A percentile compares a stretch with the other conserved stretches of the same genome.
Conservation (phyloP, 129 eudicot species). For the Cynara cardunculus region DNA sequence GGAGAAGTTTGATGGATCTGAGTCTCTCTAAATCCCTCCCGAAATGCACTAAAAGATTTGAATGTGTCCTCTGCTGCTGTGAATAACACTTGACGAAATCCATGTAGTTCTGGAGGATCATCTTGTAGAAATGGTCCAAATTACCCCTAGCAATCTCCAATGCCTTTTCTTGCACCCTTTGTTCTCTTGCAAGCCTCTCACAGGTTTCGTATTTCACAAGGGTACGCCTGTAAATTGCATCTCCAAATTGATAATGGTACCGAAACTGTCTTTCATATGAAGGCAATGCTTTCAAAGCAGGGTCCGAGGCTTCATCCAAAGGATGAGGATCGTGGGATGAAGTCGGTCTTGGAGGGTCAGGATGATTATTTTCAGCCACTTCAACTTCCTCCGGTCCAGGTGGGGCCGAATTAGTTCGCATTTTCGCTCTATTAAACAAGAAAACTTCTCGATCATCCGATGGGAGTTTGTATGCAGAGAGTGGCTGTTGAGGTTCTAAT, state of each 20-base stretch:
- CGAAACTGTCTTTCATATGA: constrained; percentile 86
- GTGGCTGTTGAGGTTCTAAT: constrained; percentile 64
- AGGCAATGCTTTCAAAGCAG: constrained; percentile 89
- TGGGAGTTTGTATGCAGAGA: constrained; percentile 84
- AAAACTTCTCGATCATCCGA: constrained; percentile 78
- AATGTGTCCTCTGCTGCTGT: constrained; percentile 66
- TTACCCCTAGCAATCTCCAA: constrained; percentile 91
- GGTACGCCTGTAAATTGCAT: constrained; percentile 67
- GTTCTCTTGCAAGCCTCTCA: constrained; percentile 65
- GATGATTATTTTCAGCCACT: constrained; percentile 47
- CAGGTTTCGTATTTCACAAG: constrained; percentile 44
- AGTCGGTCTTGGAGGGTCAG: constrained; percentile 34
- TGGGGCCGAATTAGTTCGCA: constrained; percentile 64
- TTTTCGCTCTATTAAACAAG: constrained; percentile 72
- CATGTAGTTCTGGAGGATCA: constrained; percentile 64
- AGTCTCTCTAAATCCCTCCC: constrained; percentile 72
- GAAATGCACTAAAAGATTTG: constrained; percentile 57
- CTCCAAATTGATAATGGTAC: constrained; percentile 74
- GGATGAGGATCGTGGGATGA: constrained; percentile 67
- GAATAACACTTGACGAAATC: constrained; percentile 76
- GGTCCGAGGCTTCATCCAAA: constrained; percentile 84
- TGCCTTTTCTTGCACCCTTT: constrained; percentile 92
- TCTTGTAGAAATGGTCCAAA: constrained; percentile 73
- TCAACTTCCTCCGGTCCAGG: constrained; percentile 62
- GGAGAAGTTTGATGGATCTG: constrained; percentile 55